Evolutionary conservation across 192 early-diverging fungal genomes (phyloP), one percentile per base, ranked within the genome.

Genomic region (Coemansia sp.): DNA sequence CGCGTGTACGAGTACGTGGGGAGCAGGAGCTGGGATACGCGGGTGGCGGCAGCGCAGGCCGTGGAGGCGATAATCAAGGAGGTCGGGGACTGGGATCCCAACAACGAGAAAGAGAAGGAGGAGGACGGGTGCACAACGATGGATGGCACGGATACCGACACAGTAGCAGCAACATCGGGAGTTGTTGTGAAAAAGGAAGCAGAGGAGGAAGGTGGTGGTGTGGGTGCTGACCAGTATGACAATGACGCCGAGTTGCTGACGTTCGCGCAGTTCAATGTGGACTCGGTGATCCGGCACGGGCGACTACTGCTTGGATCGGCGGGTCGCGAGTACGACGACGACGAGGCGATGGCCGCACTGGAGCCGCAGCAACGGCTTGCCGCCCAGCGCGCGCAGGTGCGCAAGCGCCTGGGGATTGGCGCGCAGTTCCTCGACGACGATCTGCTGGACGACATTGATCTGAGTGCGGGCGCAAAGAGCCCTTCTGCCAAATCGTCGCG

Each of bases 11-110:
- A 67, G 37, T 91, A 95, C 67, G 76, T 99, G 2, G 85, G 94
- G 39, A 94, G 90, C 73, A 90, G 90, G 72, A 87, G 86, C 67
- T 99, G 98, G 98, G 95, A 94, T 54, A 96, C 96, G 15, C 94
- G 98, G 5, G 87, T 91, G 41, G 98, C 98, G n/a, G 95, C 95
- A 0, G 93, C 92, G 4, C 86, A 90, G 46, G 95, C 98, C 8
- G 75, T 99, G 8, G 93, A 95, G 61, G 91, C 92, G 6, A 97
- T 99, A 68, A 93, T 94, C 49, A 77, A 85, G 43, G 92, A 96
- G 76, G 95, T 99, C 5, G 86, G 90, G 36, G 88, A 88, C 40
- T 99, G 95, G 95, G 84, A 90, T 65, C 90, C 93, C 8, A 59
- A 41, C 13, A 8, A 58, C 61, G 36, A 62, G 32, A 32, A 32